A percentile compares a stretch with the other conserved stretches of the same genome.
Conservation (phyloP, 768 basidiomycete genomes). For the Austroboletus festivus region DNA sequence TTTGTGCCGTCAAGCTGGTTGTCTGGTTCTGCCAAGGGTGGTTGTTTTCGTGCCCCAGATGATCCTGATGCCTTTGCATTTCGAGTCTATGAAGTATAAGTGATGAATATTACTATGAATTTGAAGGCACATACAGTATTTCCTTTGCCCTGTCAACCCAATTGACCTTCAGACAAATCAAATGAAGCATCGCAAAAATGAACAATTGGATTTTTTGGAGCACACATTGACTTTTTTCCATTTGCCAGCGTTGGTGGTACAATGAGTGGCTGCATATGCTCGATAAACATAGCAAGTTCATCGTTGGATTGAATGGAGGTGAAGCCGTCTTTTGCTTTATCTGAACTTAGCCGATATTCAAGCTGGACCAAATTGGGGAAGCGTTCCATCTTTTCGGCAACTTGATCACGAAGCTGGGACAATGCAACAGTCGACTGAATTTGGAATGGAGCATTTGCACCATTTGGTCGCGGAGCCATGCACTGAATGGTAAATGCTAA, state of each 20-base stretch:
- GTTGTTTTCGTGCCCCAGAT: neutral
- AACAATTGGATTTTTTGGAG: neutral
- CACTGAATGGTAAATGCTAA: no score
- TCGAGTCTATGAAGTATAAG: neutral
- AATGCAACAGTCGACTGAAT: neutral
- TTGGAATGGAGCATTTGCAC: neutral
- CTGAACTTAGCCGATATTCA: neutral
- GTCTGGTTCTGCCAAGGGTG: neutral
- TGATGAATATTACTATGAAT: neutral
- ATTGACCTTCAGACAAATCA: neutral
- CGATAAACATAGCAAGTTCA: neutral
- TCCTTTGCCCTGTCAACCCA: neutral
- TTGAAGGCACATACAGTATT: neutral
- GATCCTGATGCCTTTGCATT: neutral
- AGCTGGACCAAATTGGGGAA: neutral
- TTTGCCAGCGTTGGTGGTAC: neutral
- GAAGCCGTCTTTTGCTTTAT: neutral
- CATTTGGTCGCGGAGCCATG: neutral
- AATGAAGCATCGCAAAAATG: neutral
- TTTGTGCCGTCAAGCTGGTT: neutral
- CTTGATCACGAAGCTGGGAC: neutral
- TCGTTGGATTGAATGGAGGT: neutral
- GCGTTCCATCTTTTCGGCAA: neutral
- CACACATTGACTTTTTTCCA: neutral
- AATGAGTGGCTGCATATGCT: neutral